These are phyloP conservation scores for Quercus tomentella DNA, from an alignment of 331 rosid species.

Conservation along the genomic window DNA sequence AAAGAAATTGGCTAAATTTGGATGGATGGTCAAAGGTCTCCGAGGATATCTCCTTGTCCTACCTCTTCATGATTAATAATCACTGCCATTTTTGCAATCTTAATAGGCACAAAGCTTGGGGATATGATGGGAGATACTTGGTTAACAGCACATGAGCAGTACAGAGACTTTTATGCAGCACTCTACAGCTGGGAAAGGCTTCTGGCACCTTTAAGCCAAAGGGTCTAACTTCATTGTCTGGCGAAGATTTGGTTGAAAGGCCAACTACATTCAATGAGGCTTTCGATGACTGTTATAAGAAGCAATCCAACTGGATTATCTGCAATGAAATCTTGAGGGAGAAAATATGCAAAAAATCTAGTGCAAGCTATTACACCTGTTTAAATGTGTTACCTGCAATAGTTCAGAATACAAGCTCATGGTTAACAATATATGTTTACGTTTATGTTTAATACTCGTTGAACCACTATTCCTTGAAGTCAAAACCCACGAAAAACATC, in stretches of 20 bases:
- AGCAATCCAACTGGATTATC: conserved; percentile 66
- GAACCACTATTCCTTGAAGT: too few species aligned
- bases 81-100: conserved; percentile 69
- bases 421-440: too few species aligned
- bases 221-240: conserved; percentile 24
- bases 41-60: conserved; percentile 55
- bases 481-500: too few species aligned
- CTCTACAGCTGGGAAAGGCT: conserved; percentile 81
- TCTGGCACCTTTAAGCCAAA: conserved; percentile 33
- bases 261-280: conserved; percentile 51
- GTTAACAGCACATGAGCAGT: conserved; percentile 75
- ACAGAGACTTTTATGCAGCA: conserved; percentile 70
- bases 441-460: too few species aligned
- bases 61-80: conserved; percentile 89
- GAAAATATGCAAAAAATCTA: conserved; percentile 49
- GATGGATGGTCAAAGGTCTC: conserved; percentile 84
- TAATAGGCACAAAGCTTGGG: conserved; percentile 61
- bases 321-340: conserved; percentile 53
- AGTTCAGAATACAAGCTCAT: conserved; percentile 6
- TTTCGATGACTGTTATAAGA: conserved; percentile 55
- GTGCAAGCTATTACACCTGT: conserved; percentile 64
- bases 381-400: conserved; percentile 46
- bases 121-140: conserved; percentile 78
- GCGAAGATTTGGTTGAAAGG: conserved; percentile 36
- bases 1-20: conserved; percentile 64